These are phyloP conservation scores for Venturia aucupariae DNA, from an alignment of 2,329 filamentous ascomycete species.

Conservation along the genomic window DNA sequence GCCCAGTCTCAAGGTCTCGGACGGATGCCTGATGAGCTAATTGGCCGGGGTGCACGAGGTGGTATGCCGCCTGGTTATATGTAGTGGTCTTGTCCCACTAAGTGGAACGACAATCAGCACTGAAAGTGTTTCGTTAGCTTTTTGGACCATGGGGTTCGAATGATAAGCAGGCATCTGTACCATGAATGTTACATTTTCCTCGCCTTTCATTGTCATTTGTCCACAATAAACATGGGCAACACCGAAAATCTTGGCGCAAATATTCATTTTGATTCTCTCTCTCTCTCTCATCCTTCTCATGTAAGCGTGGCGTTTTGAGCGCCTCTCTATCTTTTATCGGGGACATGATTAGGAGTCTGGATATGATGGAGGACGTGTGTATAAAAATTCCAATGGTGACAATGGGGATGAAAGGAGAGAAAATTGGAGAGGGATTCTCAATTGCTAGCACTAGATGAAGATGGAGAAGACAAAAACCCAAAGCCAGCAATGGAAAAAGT, in stretches of 20 bases:
- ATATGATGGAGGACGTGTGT: too few species aligned
- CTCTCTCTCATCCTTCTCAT: background rate
- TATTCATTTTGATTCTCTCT: background rate
- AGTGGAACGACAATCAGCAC: too few species aligned
- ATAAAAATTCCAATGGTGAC: too few species aligned
- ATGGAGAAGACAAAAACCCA: too few species aligned
- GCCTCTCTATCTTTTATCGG: background rate
- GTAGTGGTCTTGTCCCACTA: background rate
- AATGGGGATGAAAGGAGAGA: too few species aligned
- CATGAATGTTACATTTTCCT: background rate
- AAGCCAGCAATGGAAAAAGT: too few species aligned
- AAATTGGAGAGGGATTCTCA: too few species aligned
- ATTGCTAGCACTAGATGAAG: too few species aligned
- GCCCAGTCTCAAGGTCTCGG: background rate
- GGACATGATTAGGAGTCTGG: too few species aligned
- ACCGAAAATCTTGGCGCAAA: background rate
- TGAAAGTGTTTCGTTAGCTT: too few species aligned
- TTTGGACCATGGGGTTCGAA: too few species aligned
- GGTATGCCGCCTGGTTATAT: background rate
- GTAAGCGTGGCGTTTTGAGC: constrained; percentile 4
- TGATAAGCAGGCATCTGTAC: background rate
- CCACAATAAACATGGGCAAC: background rate
- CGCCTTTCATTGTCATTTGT: background rate
- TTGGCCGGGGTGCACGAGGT: background rate
- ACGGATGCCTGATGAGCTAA: background rate